These are phyloP conservation scores for Brassica cretica DNA, from an alignment of 345 rosid species.

Conservation along the genomic window DNA sequence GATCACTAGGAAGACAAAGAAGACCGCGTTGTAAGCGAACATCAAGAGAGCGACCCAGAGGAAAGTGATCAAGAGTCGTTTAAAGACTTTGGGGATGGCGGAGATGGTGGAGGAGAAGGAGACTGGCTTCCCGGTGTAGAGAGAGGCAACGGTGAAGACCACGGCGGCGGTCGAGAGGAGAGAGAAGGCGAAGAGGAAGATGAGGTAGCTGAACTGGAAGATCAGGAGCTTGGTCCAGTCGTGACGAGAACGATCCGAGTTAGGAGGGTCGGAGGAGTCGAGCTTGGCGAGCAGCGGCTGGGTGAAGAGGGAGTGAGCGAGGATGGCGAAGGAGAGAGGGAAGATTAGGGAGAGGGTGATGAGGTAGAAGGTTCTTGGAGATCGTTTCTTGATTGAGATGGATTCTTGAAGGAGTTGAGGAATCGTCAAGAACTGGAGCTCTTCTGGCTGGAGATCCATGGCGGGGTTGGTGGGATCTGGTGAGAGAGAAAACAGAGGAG, in stretches of 20 bases:
- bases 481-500: background rate
- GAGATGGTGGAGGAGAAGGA: conserved; percentile 74
- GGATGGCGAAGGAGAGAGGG: conserved; percentile 84
- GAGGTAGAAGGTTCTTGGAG: conserved; percentile 69
- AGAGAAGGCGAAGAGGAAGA: conserved; percentile 94
- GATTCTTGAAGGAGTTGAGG: conserved; percentile 63
- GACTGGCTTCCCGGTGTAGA: conserved; percentile 59
- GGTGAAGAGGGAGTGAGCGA: conserved; percentile 86
- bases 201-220: conserved; percentile 75
- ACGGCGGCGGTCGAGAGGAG: conserved; percentile 96
- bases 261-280: conserved; percentile 39
- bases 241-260: conserved; percentile 54
- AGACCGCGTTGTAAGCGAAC: conserved; percentile 62
- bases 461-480: background rate
- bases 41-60: conserved; percentile 78
- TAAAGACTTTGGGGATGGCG: conserved; percentile 85
- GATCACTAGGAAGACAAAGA: conserved; percentile 53
- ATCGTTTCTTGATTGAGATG: conserved; percentile 58
- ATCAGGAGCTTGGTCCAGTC: conserved; percentile 70
- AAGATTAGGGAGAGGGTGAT: conserved; percentile 65
- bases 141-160: conserved; percentile 66
- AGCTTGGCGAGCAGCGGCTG: conserved; percentile 57
- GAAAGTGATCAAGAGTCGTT: conserved; percentile 77
- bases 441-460: conserved; percentile 79
- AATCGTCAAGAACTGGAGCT: conserved; percentile 67